These are phyloP conservation scores for Aureobasidium uvarum DNA, from an alignment of 2,329 filamentous ascomycete genomes.

Conservation along the genomic window DNA sequence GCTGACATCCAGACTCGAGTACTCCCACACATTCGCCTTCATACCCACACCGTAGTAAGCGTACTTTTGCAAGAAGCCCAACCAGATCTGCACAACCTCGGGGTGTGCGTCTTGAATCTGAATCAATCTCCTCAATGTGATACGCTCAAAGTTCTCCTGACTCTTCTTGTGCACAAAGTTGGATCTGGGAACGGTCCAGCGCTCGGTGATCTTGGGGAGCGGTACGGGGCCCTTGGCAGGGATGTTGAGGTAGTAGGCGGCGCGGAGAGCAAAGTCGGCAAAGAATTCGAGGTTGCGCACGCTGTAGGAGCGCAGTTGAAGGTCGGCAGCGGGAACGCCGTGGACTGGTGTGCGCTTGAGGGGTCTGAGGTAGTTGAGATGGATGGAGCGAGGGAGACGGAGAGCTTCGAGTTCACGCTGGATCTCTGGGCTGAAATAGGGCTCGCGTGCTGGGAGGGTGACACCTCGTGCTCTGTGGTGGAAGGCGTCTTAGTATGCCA, in stretches of 20 bases:
- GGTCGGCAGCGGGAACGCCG: slow-evolving; percentile 80
- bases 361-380: slow-evolving; percentile 82
- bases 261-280: slow-evolving; percentile 87
- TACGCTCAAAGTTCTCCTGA: slow-evolving; percentile 95
- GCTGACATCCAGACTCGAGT: slow-evolving; percentile 53
- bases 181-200: slow-evolving; percentile 87
- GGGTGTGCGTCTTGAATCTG: slow-evolving; percentile 91
- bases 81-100: slow-evolving; percentile 85
- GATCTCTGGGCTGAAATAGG: slow-evolving; percentile 26
- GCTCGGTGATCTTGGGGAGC: slow-evolving; percentile 79
- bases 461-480: slow-evolving; percentile 30
- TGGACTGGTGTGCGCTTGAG: slow-evolving; percentile 71
- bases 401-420: slow-evolving; percentile 37
- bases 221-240: slow-evolving; percentile 83
- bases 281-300: slow-evolving; percentile 91
- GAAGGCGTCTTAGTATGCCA: slow-evolving; percentile 28
- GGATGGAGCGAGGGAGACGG: slow-evolving; percentile 73
- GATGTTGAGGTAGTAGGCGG: slow-evolving; percentile 89
- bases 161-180: slow-evolving; percentile 97
- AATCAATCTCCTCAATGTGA: slow-evolving; percentile 80
- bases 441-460: slow-evolving; percentile 29
- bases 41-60: slow-evolving; percentile 96
- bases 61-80: slow-evolving; percentile 88
- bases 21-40: slow-evolving; percentile 98
- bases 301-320: slow-evolving; percentile 90